A percentile compares a stretch with the other conserved stretches of the same genome.
phyloP scores from a whole-genome alignment of 306 rosid species.

The Senna siamea region DNA sequence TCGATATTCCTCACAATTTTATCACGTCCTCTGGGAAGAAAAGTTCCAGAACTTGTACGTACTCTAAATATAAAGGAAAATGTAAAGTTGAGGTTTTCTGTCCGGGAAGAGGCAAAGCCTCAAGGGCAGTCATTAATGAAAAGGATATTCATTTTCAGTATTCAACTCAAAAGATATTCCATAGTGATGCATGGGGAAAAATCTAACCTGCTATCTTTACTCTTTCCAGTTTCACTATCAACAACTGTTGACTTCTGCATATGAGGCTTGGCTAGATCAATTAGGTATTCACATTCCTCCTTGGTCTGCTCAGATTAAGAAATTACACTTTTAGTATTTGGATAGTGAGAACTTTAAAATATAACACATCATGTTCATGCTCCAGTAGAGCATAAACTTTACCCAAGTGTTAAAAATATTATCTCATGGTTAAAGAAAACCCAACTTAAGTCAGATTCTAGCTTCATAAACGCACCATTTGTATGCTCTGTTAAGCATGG shows the following conservation, averaged over 20 bases:
- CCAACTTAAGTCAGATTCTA: slow-evolving; percentile 22
- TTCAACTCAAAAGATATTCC: slow-evolving; percentile 17
- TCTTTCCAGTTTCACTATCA: slow-evolving; percentile 90
- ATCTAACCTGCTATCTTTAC: slow-evolving; percentile 92
- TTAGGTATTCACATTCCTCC: slow-evolving; percentile 86
- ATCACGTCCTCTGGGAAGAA: slow-evolving; percentile 89
- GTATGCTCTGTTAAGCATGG: slow-evolving; percentile 17
- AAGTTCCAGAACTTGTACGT: slow-evolving; percentile 96
- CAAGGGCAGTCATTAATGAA: slow-evolving; percentile 12
- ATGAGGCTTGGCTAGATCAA: slow-evolving; percentile 73
- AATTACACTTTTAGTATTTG: slow-evolving; percentile 43
- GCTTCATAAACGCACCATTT: slow-evolving; percentile 6
- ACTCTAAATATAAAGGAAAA: slow-evolving; percentile 54
- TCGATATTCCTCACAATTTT: slow-evolving; percentile 79
- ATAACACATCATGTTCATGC: slow-evolving; percentile 26
- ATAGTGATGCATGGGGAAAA: slow-evolving; percentile 26
- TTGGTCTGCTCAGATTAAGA: slow-evolving; percentile 65
- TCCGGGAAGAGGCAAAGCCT: not conserved
- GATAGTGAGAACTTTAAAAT: slow-evolving; percentile 17
- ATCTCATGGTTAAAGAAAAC: not conserved
- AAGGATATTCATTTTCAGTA: slow-evolving; percentile 27
- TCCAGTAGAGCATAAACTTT: slow-evolving; percentile 11
- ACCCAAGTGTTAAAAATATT: slow-evolving; percentile 17
- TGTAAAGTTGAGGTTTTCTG: not conserved
- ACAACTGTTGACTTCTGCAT: slow-evolving; percentile 93